Conservation (phyloP, 106 monocot genomes). For the Triglochin maritima region DNA sequence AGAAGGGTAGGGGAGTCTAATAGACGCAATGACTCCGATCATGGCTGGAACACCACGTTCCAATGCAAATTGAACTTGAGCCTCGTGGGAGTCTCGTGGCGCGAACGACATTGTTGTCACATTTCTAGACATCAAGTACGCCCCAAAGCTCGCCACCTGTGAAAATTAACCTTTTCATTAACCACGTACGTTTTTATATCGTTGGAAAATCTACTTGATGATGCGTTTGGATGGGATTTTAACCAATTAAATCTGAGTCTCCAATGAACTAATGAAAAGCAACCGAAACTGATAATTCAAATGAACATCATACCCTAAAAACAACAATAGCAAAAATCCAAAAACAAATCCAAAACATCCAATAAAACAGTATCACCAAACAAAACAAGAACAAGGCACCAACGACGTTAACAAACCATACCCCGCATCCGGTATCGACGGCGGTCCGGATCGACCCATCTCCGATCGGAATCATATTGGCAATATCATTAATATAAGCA, state of each 20-base stretch:
- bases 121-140: conserved; percentile 29
- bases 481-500: conserved; percentile 73
- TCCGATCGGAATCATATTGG: conserved; percentile 27
- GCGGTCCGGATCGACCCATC: conserved; percentile 68
- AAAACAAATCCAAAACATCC: background rate
- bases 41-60: conserved; percentile 58
- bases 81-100: conserved; percentile 51
- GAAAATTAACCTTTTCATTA: background rate
- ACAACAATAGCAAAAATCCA: background rate
- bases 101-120: conserved; percentile 51
- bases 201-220: background rate
- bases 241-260: too few species aligned
- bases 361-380: background rate
- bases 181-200: background rate
- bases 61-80: conserved; percentile 57
- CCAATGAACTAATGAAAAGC: too few species aligned
- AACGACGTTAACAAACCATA: conserved; percentile 7
- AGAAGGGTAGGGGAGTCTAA: conserved; percentile 45
- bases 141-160: conserved; percentile 59
- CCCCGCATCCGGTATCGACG: conserved; percentile 84
- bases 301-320: too few species aligned
- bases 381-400: background rate
- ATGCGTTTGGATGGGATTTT: background rate
- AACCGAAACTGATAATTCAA: too few species aligned
- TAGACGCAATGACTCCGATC: conserved; percentile 45